Evolutionary conservation across 78 protist genomes (phyloP), one percentile per base, ranked within the genome.

Genomic region (Dictyostelium citrinum): DNA sequence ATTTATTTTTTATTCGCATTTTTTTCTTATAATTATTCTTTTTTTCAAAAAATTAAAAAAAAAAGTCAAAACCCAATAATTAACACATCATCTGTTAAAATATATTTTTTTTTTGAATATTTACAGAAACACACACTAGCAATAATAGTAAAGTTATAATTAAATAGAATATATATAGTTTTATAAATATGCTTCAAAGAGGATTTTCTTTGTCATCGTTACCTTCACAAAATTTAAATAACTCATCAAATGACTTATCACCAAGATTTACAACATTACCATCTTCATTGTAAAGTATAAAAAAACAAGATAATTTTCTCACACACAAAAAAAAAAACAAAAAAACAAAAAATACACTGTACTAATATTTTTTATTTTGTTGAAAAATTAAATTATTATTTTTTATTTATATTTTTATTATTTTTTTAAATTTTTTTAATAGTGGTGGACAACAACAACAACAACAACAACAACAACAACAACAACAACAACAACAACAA

Each of bases 151-250:
- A 49, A 16, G 60, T 49, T 33, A 70, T 71, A 71, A 27, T 17
- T 71, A 71, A 27, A 71, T 71, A 71, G 17, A 5, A 74, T 35
- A 74, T 8, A 22, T n/a, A 75, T 41, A 41, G 24, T 31, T 31
- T 75, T 31, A 75, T 75, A 55, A 55, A 55, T 55, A 80, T 80
- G 84, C 43, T 80, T 55, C 43, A 80, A 39, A 80, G 84, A 80
- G 58, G 84, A 55, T 24, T 45, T 55, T 80, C 84, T 17, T 49
- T 80, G 29, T 58, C 84, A 20, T 29, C 12, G 2, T 31, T 80
- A 35, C 84, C 49, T 27, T 16, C 37, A 0, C 17, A 55, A 14
- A 80, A 58, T 80, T 33, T 16, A 16, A 46, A 55, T 35, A 80
- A 29, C 22, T 35, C 27, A 80, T 33, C 74, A 64, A 33, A 33